Base-by-base conservation (phyloP, 2,329 filamentous ascomycete species). In the Microascus cirrosus region DNA sequence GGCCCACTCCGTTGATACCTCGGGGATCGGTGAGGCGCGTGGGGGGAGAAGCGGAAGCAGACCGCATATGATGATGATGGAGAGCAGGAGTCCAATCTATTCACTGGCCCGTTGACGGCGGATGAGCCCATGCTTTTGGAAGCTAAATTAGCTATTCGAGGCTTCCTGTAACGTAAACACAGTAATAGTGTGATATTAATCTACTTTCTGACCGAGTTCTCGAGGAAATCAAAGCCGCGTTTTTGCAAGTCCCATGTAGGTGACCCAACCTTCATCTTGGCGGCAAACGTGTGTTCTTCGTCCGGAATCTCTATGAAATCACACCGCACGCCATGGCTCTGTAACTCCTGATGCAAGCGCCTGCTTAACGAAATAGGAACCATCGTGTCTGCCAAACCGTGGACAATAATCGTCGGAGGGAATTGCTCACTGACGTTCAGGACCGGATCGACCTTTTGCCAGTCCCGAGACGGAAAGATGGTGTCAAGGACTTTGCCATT, bases 211-310 rank as follows among this genome's bases (percentile, higher is more conserved):
- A 45, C n/a, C 18, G n/a, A 45, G 18, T 5, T n/a, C 13, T 45
- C 15, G 15, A 45, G 13, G 58, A 74, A 75, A 54, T 75, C 71
- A 61, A 75, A 75, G 5, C 73, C 73, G 59, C 45, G 54, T 28
- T 68, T 63, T 63, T 74, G 72, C 39, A 72, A 59, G 50, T 68
- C 60, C 67, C 67, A 69, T 0, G 68, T 69, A 39, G 56, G 57
- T 1, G 67, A 68, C 1, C 71, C 72, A 57, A 72, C 70, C 59
- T 68, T 59, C 73, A 76, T 76, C 59, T 65, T 70, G 2, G 67
- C 69, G 0, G 70, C 71, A 65, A 75, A 76, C 1, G 72, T 75
- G 60, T 75, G 73, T n/a, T 67, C 71, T 59, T 75, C 73, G 4
- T 64, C 71, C 0, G 69, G 69, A 8, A 75, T 67, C 59, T 72